phyloP scores from a whole-genome alignment of 345 rosid genomes.

The Corymbia maculata region DNA sequence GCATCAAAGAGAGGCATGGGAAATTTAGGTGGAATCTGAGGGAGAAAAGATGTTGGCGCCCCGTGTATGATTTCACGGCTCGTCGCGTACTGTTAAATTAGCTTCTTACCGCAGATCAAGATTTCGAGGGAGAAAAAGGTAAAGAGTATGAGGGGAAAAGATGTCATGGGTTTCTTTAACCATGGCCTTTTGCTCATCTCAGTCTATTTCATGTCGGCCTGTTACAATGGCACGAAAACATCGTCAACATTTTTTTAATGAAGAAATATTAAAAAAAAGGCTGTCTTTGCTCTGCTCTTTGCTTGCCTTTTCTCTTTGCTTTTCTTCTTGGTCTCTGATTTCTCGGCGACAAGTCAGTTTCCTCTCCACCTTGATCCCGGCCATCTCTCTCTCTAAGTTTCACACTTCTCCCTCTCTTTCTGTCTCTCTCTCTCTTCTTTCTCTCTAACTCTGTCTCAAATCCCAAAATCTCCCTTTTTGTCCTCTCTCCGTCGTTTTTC shows the following conservation, averaged over 20 bases:
- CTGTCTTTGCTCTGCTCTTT: constrained; percentile 15
- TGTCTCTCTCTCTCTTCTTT: constrained; percentile 5
- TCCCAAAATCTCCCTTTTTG: not conserved
- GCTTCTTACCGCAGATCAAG: not conserved
- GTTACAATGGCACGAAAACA: constrained; percentile 21
- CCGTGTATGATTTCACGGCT: not conserved
- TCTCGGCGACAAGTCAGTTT: constrained; percentile 69
- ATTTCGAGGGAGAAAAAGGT: not conserved
- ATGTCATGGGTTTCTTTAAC: not conserved
- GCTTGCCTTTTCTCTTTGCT: constrained; percentile 18
- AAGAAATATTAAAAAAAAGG: not conserved
- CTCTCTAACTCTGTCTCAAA: too few species aligned
- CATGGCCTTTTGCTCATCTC: constrained; percentile 12
- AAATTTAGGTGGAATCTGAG: not conserved
- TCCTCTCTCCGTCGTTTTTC: not conserved
- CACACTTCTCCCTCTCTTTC: not conserved
- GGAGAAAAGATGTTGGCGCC: not conserved
- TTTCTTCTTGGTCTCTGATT: constrained; percentile 43
- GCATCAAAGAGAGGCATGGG: not conserved
- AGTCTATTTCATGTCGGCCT: constrained; percentile 72
- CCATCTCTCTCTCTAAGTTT: not conserved
- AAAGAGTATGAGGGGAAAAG: not conserved
- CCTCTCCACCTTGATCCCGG: constrained; percentile 14
- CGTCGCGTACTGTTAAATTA: not conserved
- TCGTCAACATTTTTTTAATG: not conserved